Percentiles rank a stretch among this genome's conserved stretches.
Conservation (phyloP, 1,139 yeast species). For the Zygosaccharomyces sapae region DNA sequence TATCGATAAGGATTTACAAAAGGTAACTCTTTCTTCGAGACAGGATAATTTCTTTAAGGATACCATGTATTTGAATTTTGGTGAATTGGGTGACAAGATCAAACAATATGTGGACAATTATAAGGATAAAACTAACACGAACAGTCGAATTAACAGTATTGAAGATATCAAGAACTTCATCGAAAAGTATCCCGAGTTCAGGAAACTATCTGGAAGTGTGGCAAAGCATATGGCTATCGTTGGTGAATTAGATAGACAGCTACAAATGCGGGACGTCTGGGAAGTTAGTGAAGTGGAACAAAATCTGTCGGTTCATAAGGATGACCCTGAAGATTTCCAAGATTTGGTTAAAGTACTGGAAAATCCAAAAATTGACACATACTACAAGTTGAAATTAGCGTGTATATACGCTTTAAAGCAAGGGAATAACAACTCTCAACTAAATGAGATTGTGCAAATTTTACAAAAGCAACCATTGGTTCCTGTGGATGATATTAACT, state of each 20-base stretch:
- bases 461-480: conserved; percentile 19
- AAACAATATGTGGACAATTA: conserved; percentile 81
- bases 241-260: conserved; percentile 73
- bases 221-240: conserved; percentile 89
- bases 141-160: conserved; percentile 65
- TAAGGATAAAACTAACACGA: conserved; percentile 73
- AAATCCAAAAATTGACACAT: conserved; percentile 35
- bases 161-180: conserved; percentile 86
- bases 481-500: conserved; percentile 31
- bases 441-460: conserved; percentile 21
- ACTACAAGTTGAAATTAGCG: conserved; percentile 55
- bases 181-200: conserved; percentile 90
- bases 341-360: conserved; percentile 45
- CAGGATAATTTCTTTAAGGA: conserved; percentile 76
- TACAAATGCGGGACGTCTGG: conserved; percentile 62
- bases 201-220: conserved; percentile 82
- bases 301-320: conserved; percentile 65
- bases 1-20: conserved; percentile 46
- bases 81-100: conserved; percentile 86
- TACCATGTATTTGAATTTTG: conserved; percentile 85
- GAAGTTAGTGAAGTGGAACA: conserved; percentile 90
- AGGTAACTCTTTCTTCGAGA: conserved; percentile 59
- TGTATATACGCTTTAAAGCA: conserved; percentile 71
- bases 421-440: conserved; percentile 37
- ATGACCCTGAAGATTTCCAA: conserved; percentile 48